A percentile compares a stretch with the other conserved stretches of the same genome.
Evolutionary conservation across 208 protist genomes (phyloP).

Genomic region (Crithidia sp.): DNA sequence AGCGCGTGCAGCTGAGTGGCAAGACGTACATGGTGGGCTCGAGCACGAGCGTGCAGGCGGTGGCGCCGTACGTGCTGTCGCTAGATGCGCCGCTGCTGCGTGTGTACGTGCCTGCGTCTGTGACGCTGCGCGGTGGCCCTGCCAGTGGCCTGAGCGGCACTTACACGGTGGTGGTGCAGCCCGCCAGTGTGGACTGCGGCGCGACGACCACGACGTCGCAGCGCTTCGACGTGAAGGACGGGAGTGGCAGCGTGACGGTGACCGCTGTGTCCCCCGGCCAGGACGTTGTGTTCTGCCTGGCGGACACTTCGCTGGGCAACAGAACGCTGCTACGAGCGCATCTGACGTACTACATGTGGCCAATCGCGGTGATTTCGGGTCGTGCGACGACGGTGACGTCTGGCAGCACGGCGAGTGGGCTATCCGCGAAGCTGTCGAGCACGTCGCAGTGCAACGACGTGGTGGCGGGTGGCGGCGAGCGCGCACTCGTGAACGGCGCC

Average conservation of each 20-base stretch:
- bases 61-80: conserved; percentile 40
- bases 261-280: conserved; percentile 19
- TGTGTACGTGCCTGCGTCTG: conserved; percentile 38
- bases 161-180: conserved; percentile 22
- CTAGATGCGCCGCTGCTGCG: conserved; percentile 28
- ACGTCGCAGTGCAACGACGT: conserved; percentile 35
- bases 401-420: conserved; percentile 24
- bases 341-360: conserved; percentile 63
- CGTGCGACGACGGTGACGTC: conserved; percentile 42
- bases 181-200: conserved; percentile 26
- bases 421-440: conserved; percentile 40
- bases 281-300: conserved; percentile 39
- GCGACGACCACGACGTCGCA: conserved; percentile 28
- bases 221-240: conserved; percentile 28
- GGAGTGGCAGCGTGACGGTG: conserved; percentile 26
- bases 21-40: conserved; percentile 28
- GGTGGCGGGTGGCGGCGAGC: conserved; percentile 33
- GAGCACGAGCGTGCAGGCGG: conserved; percentile 40
- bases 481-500: conserved; percentile 23
- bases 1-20: conserved; percentile 24
- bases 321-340: conserved; percentile 15
- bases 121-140: conserved; percentile 42
- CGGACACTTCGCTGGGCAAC: not conserved
- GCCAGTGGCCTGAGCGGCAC: not conserved
- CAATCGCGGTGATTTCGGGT: conserved; percentile 50